A percentile compares a stretch with the other conserved stretches of the same genome.
phyloP scores from a whole-genome alignment of 2,329 filamentous ascomycete species.

The Ophiosphaerella narmari region DNA sequence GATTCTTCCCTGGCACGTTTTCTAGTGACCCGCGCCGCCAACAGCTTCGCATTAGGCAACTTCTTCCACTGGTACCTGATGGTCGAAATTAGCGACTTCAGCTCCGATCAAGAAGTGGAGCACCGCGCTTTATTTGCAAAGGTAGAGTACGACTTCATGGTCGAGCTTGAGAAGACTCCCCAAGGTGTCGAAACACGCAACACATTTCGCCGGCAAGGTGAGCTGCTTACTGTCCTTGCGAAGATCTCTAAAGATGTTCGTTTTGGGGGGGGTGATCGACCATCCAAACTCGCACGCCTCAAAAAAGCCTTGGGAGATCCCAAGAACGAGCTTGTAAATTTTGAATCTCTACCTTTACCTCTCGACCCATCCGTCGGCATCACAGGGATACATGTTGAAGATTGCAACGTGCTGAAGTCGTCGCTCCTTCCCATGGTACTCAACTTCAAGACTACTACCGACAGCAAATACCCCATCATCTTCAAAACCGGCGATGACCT shows the following conservation, averaged over 20 bases:
- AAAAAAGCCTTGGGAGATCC: conserved; percentile 85
- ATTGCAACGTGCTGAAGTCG: conserved; percentile 93
- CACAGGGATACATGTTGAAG: conserved; percentile 78
- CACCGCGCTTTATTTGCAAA: conserved; percentile 88
- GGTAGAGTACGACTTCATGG: conserved; percentile 96
- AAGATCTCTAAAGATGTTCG: conserved; percentile 90
- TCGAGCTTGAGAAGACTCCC: conserved; percentile 73
- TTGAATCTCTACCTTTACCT: conserved; percentile 86
- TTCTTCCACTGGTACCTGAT: conserved; percentile 98
- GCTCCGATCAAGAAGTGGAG: conserved; percentile 72
- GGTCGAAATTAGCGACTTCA: conserved; percentile 90
- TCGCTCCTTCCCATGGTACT: conserved; percentile 89
- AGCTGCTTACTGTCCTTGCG: conserved; percentile 83
- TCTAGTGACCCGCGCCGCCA: conserved; percentile 82
- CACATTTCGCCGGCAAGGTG: conserved; percentile 81
- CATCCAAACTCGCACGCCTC: conserved; percentile 79
- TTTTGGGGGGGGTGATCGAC: conserved; percentile 74
- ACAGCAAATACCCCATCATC: conserved; percentile 83
- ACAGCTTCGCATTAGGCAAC: conserved; percentile 89
- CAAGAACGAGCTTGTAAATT: conserved; percentile 81
- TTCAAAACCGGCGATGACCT: conserved; percentile 98
- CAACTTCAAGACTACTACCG: conserved; percentile 80
- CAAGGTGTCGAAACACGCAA: conserved; percentile 75
- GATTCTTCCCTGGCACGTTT: conserved; percentile 90
- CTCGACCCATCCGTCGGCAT: conserved; percentile 83